Evolutionary conservation across 129 eudicot species (phyloP).

Genomic region (Artemisia tridentata): DNA sequence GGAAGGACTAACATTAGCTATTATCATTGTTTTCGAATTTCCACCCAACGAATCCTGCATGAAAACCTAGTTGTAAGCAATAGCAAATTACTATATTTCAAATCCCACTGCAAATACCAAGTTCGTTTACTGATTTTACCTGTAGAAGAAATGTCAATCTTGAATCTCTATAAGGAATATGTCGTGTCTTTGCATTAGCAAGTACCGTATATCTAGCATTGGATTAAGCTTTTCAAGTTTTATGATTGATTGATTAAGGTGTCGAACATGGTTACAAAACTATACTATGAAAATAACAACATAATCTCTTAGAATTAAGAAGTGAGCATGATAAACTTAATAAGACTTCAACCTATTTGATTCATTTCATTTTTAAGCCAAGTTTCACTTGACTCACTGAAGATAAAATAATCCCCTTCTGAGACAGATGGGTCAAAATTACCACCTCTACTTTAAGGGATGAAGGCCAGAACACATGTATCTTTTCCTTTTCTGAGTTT

Average conservation of each 20-base stretch:
- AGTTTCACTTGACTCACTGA: background rate
- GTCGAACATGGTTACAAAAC: background rate
- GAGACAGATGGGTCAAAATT: background rate
- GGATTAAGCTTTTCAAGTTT: too few species aligned
- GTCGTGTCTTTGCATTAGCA: conserved; percentile 72
- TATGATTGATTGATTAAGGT: background rate
- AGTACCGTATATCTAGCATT: too few species aligned
- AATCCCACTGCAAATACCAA: conserved; percentile 9
- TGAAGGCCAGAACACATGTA: too few species aligned
- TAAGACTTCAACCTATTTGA: conserved; percentile 1
- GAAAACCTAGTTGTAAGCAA: background rate
- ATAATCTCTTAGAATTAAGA: background rate
- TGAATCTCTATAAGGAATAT: conserved; percentile 96
- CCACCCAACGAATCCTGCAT: conserved; percentile 96
- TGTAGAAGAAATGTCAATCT: conserved; percentile 96
- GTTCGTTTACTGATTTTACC: conserved; percentile 32
- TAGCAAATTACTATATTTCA: background rate
- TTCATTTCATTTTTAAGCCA: background rate
- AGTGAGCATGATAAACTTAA: background rate
- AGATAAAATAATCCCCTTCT: background rate
- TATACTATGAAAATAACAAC: background rate
- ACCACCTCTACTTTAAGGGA: background rate
- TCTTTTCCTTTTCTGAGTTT: too few species aligned
- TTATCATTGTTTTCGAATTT: conserved; percentile 95
- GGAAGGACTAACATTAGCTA: conserved; percentile 96